A percentile compares a stretch with the other conserved stretches of the same genome.
Evolutionary conservation across 1,284 basidiomycete genomes (phyloP).

Genomic region (Cryptococcus sp.): DNA sequence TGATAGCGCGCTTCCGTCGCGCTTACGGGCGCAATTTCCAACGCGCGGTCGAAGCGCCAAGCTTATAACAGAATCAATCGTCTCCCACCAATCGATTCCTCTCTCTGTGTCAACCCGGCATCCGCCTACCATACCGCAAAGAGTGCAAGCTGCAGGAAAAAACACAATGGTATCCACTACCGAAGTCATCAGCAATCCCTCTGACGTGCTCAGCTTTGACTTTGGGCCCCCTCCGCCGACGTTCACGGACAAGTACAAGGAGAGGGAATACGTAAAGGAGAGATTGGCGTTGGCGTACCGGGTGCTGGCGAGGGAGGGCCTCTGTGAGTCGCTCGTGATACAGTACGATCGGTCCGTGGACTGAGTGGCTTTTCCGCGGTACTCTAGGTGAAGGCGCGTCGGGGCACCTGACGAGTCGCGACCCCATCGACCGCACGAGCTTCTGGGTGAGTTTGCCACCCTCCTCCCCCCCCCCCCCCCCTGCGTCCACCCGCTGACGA

Average conservation of each 20-base stretch:
- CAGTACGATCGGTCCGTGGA: neutral
- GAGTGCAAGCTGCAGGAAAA: neutral
- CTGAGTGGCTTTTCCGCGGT: neutral
- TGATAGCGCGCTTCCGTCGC: too few species aligned
- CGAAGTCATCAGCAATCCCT: neutral
- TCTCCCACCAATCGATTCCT: neutral
- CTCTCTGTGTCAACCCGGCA: too few species aligned
- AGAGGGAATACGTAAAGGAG: slow-evolving; percentile 24
- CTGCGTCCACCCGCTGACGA: neutral
- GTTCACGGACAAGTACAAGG: slow-evolving; percentile 21
- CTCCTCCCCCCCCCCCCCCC: neutral
- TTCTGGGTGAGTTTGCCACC: slow-evolving; percentile 61
- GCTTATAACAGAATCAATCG: neutral
- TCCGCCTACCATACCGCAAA: too few species aligned
- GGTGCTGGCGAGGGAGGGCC: slow-evolving; percentile 16
- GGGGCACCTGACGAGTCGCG: slow-evolving; percentile 62
- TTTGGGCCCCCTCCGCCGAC: slow-evolving; percentile 20
- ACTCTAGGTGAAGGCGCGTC: slow-evolving; percentile 55
- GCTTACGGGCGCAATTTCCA: too few species aligned
- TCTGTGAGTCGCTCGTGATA: slow-evolving; percentile 13
- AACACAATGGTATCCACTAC: neutral
- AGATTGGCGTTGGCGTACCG: slow-evolving; percentile 22
- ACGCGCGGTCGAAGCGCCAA: neutral
- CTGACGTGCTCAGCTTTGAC: slow-evolving; percentile 17
- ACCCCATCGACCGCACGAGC: slow-evolving; percentile 55